A percentile compares a stretch with the other conserved stretches of the same genome.
Conservation (phyloP, 2,329 filamentous ascomycete species). For the Xylaria sp. region DNA sequence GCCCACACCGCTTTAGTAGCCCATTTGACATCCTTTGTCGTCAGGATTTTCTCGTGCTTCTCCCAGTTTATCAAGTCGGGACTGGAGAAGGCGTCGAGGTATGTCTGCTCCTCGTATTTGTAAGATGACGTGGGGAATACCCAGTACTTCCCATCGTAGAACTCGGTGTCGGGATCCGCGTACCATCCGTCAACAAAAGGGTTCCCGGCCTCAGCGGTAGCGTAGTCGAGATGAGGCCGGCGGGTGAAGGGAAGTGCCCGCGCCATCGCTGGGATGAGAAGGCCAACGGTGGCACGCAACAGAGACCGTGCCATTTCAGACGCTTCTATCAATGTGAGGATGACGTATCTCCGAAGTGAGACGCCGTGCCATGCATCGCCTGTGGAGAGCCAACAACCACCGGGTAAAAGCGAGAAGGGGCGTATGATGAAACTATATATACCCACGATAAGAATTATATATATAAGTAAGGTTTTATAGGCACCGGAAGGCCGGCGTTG, state of each 20-base stretch:
- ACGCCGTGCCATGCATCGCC: background rate
- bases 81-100: constrained; percentile 57
- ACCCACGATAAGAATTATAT: background rate
- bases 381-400: background rate
- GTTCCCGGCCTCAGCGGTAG: constrained; percentile 51
- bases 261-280: constrained; percentile 18
- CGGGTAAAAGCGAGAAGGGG: constrained; percentile 6
- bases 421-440: background rate
- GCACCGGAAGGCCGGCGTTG: background rate
- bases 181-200: constrained; percentile 57
- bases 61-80: constrained; percentile 55
- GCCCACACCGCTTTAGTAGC: constrained; percentile 54
- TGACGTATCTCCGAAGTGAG: background rate
- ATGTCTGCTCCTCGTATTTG: constrained; percentile 53
- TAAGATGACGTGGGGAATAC: constrained; percentile 54
- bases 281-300: background rate
- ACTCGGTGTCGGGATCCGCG: constrained; percentile 55
- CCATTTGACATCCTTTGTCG: constrained; percentile 48
- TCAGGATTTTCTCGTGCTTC: constrained; percentile 52
- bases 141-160: constrained; percentile 53
- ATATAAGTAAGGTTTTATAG: constrained; percentile 13
- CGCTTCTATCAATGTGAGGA: background rate
- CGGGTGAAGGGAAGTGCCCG: constrained; percentile 7
- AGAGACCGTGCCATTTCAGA: constrained; percentile 8
- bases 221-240: constrained; percentile 40